phyloP scores from a whole-genome alignment of 441 rosid species.

The Syzygium syzygioides region DNA sequence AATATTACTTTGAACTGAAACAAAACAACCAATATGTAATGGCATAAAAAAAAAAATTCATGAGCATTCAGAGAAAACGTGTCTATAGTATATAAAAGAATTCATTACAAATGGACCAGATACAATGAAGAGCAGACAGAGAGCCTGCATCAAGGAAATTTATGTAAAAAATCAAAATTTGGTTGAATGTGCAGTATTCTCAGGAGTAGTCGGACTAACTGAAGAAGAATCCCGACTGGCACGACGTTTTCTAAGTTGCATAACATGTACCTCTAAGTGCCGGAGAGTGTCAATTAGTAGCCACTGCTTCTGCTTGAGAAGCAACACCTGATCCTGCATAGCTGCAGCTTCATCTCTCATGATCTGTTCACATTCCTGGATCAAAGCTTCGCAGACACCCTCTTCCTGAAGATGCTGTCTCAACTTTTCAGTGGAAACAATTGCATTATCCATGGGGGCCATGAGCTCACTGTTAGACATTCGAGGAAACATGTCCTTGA shows the following conservation, averaged over 20 bases:
- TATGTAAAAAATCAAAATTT: background rate
- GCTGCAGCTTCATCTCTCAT: constrained; percentile 53
- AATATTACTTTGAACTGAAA: background rate
- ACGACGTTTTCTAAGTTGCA: background rate
- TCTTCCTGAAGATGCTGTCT: constrained; percentile 56
- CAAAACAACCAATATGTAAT: background rate
- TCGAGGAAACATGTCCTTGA: constrained; percentile 79
- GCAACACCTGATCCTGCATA: constrained; percentile 50
- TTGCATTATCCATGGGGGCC: constrained; percentile 44
- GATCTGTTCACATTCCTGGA: constrained; percentile 68
- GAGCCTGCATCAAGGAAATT: background rate
- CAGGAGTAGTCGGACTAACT: background rate
- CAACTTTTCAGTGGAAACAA: constrained; percentile 60
- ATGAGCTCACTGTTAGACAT: constrained; percentile 69
- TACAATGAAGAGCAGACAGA: background rate
- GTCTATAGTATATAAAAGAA: background rate
- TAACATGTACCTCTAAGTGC: constrained; percentile 62
- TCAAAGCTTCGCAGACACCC: constrained; percentile 53
- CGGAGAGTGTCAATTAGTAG: constrained; percentile 61
- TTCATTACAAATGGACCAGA: background rate
- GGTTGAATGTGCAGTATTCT: background rate
- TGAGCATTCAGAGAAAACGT: background rate
- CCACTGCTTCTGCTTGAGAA: constrained; percentile 73
- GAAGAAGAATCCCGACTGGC: background rate
- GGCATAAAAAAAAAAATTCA: background rate